Percentiles rank a stretch among this genome's conserved stretches.
phyloP scores from a whole-genome alignment of 2,329 filamentous ascomycete genomes.

The Botrytis tulipae region DNA sequence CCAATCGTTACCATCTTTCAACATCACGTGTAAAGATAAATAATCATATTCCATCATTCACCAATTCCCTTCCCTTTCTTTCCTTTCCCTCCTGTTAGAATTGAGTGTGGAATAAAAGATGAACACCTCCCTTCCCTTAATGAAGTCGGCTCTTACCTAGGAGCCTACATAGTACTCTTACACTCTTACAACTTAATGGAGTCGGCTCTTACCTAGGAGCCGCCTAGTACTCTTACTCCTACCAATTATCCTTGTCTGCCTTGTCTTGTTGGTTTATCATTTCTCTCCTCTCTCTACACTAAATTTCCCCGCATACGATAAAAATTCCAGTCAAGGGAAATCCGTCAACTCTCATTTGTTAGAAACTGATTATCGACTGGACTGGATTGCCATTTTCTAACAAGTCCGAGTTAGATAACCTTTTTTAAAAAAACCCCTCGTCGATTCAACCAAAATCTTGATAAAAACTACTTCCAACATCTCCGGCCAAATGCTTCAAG shows the following conservation, averaged over 20 bases:
- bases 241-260: not conserved
- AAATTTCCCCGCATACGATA: not conserved
- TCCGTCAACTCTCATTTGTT: not conserved
- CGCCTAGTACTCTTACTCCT: too few relatives aligned
- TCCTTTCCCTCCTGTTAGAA: too few relatives aligned
- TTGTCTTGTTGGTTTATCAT: not conserved
- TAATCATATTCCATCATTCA: too few relatives aligned
- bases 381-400: not conserved
- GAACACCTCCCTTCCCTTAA: too few relatives aligned
- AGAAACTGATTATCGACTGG: not conserved
- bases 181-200: too few relatives aligned
- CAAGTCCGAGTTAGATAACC: not conserved
- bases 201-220: too few relatives aligned
- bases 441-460: not conserved
- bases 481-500: not conserved
- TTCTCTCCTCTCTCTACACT: not conserved
- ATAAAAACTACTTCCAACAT: not conserved
- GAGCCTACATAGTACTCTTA: too few relatives aligned
- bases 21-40: too few relatives aligned
- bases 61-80: too few relatives aligned
- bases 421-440: not conserved
- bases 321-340: not conserved
- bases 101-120: too few relatives aligned
- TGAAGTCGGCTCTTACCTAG: too few relatives aligned
- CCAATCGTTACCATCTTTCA: not conserved